Evolutionary conservation across 805 yeast genomes (phyloP).

Genomic region (Candida silvatica): DNA sequence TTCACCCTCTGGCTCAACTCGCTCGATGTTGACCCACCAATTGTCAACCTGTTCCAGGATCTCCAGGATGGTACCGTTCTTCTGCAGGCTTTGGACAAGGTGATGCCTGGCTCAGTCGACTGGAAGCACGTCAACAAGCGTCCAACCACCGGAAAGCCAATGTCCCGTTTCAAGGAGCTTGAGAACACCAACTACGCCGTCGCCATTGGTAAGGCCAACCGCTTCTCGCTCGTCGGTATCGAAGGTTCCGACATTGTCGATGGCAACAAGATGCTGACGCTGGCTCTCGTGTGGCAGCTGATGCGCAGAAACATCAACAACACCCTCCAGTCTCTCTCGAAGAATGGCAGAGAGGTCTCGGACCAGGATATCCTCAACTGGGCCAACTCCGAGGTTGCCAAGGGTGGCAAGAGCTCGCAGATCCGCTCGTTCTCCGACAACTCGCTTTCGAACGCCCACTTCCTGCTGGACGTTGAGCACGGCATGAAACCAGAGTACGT

Average conservation of each 20-base stretch:
- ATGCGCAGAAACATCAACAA: conserved; percentile 93
- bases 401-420: conserved; percentile 71
- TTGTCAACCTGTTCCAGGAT: conserved; percentile 86
- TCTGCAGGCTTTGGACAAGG: conserved; percentile 91
- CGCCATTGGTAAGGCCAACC: conserved; percentile 85
- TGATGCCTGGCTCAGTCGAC: conserved; percentile 86
- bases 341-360: conserved; percentile 65
- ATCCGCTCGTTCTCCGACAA: conserved; percentile 84
- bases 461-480: conserved; percentile 80
- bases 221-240: conserved; percentile 92
- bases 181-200: conserved; percentile 99
- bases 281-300: conserved; percentile 96
- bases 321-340: conserved; percentile 66
- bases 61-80: conserved; percentile 86
- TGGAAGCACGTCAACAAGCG: conserved; percentile 73
- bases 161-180: conserved; percentile 87
- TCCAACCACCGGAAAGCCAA: conserved; percentile 65
- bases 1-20: conserved; percentile 97
- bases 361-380: conserved; percentile 86
- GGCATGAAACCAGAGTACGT: conserved; percentile 98
- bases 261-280: conserved; percentile 79
- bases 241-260: conserved; percentile 97
- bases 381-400: conserved; percentile 81
- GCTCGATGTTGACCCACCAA: conserved; percentile 92
- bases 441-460: conserved; percentile 67